phyloP scores from a whole-genome alignment of 129 eudicot genomes.

The Helichrysum umbraculigerum region DNA sequence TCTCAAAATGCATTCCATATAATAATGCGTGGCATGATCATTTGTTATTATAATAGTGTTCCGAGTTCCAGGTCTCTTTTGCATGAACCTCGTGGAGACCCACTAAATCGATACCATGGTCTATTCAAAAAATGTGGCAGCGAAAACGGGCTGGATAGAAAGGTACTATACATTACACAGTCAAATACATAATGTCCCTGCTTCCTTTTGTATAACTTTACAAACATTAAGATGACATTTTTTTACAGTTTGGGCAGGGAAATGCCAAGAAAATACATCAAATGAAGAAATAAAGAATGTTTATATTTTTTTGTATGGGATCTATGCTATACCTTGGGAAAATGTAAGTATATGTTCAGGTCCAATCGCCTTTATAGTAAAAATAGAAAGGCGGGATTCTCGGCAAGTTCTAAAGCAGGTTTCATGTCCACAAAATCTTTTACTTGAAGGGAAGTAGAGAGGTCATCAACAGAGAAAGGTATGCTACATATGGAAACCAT shows the following conservation, averaged over 20 bases:
- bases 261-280: background rate
- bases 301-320: background rate
- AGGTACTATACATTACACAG: background rate
- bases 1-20: too few species aligned
- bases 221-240: background rate
- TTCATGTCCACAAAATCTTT: slow-evolving; percentile 70
- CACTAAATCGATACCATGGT: background rate
- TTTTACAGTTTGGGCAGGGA: background rate
- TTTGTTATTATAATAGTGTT: too few species aligned
- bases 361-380: slow-evolving; percentile 21
- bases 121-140: background rate
- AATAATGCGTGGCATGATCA: too few species aligned
- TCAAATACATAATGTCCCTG: background rate
- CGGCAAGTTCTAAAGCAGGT: slow-evolving; percentile 62
- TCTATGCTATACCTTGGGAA: slow-evolving; percentile 11
- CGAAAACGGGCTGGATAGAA: background rate
- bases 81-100: too few species aligned
- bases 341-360: background rate
- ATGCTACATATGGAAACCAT: slow-evolving; percentile 53
- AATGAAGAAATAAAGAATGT: slow-evolving; percentile 7
- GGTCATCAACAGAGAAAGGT: slow-evolving; percentile 82
- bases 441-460: slow-evolving; percentile 61
- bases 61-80: too few species aligned
- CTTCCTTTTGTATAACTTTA: slow-evolving; percentile 1
- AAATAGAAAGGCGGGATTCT: slow-evolving; percentile 70